Conservation (phyloP, 2,329 filamentous ascomycete genomes). For the Pseudogymnoascus sp. region DNA sequence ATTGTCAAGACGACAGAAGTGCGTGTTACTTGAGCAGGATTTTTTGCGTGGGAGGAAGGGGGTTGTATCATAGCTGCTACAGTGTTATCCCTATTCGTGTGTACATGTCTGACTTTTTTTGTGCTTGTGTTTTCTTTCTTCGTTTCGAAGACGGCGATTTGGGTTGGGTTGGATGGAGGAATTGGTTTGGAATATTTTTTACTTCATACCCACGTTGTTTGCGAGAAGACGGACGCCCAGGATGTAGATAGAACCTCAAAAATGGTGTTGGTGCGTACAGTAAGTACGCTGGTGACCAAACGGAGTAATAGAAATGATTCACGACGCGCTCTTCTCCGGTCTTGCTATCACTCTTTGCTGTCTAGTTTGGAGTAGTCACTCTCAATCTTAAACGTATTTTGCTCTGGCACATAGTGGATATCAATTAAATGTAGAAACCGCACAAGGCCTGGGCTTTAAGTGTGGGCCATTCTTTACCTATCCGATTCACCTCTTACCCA, state of each 20-base stretch:
- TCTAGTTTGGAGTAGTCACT: neutral
- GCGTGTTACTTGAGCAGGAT: conserved; percentile 10
- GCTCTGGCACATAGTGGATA: neutral
- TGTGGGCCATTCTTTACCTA: too few relatives aligned
- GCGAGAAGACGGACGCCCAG: neutral
- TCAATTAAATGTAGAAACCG: too few relatives aligned
- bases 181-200: neutral
- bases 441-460: too few relatives aligned
- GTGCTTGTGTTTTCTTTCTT: neutral
- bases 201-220: neutral
- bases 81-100: neutral
- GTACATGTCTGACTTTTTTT: neutral
- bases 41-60: neutral
- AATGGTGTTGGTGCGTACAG: neutral
- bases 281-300: neutral
- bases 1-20: conserved; percentile 19
- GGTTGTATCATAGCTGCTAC: neutral
- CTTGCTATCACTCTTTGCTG: neutral
- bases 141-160: neutral
- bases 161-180: neutral
- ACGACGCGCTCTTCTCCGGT: neutral
- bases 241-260: neutral
- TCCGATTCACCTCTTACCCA: too few relatives aligned
- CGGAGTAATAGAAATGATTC: neutral
- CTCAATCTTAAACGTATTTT: neutral